Percentiles rank a stretch among this genome's conserved stretches.
phyloP scores from a whole-genome alignment of 2,329 filamentous ascomycete species.

The Hypoxylon sp. region DNA sequence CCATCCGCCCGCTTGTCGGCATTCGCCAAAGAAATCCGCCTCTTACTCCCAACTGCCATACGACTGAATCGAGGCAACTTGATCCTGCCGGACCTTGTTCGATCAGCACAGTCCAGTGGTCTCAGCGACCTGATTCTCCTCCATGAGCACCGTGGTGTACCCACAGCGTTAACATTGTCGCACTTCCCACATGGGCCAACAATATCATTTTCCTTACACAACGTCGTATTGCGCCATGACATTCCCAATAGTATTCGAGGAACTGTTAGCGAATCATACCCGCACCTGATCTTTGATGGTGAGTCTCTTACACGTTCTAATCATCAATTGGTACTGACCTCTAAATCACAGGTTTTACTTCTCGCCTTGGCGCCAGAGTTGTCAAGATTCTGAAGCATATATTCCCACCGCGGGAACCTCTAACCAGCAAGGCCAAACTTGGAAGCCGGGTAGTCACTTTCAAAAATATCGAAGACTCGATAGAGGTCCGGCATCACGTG shows the following conservation, averaged over 20 bases:
- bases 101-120: constrained; percentile 83
- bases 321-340: constrained; percentile 18
- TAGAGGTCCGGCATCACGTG: constrained; percentile 93
- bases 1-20: constrained; percentile 87
- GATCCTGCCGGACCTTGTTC: constrained; percentile 86
- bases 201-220: constrained; percentile 89
- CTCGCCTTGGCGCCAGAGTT: constrained; percentile 83
- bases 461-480: constrained; percentile 92
- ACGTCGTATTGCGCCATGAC: constrained; percentile 92
- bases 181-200: constrained; percentile 86
- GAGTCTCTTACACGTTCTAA: neutral
- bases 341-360: constrained; percentile 74
- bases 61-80: constrained; percentile 93
- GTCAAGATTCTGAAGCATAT: constrained; percentile 94
- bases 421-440: constrained; percentile 79
- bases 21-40: constrained; percentile 91
- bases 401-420: constrained; percentile 88
- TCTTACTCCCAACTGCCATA: constrained; percentile 86
- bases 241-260: constrained; percentile 90
- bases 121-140: constrained; percentile 88
- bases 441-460: constrained; percentile 93
- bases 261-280: constrained; percentile 92
- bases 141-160: constrained; percentile 93
- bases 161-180: constrained; percentile 86
- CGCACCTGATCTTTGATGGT: constrained; percentile 93